Base-by-base conservation (phyloP, 2,329 filamentous ascomycete genomes). In the Sporothrix mexicana region DNA sequence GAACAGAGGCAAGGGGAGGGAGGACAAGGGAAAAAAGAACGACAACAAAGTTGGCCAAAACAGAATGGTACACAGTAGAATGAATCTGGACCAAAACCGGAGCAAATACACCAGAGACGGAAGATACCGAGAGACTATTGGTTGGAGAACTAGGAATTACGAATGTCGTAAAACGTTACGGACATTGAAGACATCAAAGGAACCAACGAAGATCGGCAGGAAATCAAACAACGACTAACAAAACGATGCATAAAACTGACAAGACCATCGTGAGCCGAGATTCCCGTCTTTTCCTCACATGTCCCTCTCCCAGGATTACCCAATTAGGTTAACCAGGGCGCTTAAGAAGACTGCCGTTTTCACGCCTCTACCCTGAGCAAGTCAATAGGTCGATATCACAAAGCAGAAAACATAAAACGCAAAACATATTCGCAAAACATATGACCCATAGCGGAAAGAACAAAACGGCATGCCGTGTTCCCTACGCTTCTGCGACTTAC, bases 301-400 rank as follows among this genome's bases (percentile, higher is more conserved):
- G 8, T n/a, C 51, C 51, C 6, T 20, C 51, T 20, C 17, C 3
- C 25, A 59, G 68, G 68, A 8, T 47, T 70, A 59, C 68, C 68
- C 25, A 70, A 70, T 70, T 36, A 20, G 68, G 68, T 36, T 59
- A 70, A 25, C 68, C 68, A 70, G 68, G n/a, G 53, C 62, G 36
- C 59, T 49, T 17, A 23, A 23, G n/a, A 53, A n/a, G n/a, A 53
- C n/a, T 9, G 10, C 62, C 62, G 62, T 41, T 17, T 15, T 15
- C 15, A 23, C 2, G 51, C 2, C 8, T 55, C 15, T 47, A n/a
- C 5, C 51, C 51, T 53, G n/a, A n/a, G 51, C 51, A 53, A 53
- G 30, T 36, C 30, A 36, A 7, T 7, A 36, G 7, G 30, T 2
- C 30, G 30, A 36, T 36, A 36, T 36, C 30, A 36, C 7, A 36